Conservation (phyloP, 768 basidiomycete genomes). For the Suillus subluteus region DNA sequence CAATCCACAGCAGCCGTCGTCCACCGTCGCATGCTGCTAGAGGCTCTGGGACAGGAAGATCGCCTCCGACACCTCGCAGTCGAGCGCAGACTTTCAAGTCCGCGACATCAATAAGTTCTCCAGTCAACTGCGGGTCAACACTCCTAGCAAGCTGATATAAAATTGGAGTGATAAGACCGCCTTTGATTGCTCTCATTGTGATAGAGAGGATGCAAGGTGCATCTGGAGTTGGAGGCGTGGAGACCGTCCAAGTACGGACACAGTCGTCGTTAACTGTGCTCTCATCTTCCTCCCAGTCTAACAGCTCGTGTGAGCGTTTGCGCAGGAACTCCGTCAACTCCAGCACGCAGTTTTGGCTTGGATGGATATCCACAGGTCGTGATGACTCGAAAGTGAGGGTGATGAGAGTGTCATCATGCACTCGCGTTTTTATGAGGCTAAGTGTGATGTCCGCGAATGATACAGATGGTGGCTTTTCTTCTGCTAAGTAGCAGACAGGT, state of each 20-base stretch:
- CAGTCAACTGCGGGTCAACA: conserved; percentile 15
- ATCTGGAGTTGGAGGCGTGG: conserved; percentile 29
- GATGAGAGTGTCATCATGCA: conserved; percentile 42
- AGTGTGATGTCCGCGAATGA: conserved; percentile 38
- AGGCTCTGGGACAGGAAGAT: conserved; percentile 38
- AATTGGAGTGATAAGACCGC: conserved; percentile 57
- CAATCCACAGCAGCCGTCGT: conserved; percentile 54
- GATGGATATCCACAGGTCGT: conserved; percentile 21
- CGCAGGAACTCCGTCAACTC: conserved; percentile 58
- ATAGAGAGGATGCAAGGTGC: conserved; percentile 38
- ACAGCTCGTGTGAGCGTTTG: conserved; percentile 49
- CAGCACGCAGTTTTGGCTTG: conserved; percentile 58
- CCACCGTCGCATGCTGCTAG: conserved; percentile 28
- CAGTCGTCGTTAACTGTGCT: conserved; percentile 60
- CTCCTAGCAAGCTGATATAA: conserved; percentile 48
- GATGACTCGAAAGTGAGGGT: conserved; percentile 57
- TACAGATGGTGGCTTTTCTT: conserved; percentile 39
- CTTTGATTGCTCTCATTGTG: conserved; percentile 58
- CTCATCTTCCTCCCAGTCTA: conserved; percentile 45
- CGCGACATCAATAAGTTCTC: conserved; percentile 19
- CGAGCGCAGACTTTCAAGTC: conserved; percentile 44
- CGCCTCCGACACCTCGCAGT: conserved; percentile 58
- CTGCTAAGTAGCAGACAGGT: conserved; percentile 53
- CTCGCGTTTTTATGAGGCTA: conserved; percentile 19
- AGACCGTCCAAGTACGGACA: conserved; percentile 68